Evolutionary conservation across 106 monocot species (phyloP), one percentile per base, ranked within the genome.

Genomic region (Phalaenopsis equestris): DNA sequence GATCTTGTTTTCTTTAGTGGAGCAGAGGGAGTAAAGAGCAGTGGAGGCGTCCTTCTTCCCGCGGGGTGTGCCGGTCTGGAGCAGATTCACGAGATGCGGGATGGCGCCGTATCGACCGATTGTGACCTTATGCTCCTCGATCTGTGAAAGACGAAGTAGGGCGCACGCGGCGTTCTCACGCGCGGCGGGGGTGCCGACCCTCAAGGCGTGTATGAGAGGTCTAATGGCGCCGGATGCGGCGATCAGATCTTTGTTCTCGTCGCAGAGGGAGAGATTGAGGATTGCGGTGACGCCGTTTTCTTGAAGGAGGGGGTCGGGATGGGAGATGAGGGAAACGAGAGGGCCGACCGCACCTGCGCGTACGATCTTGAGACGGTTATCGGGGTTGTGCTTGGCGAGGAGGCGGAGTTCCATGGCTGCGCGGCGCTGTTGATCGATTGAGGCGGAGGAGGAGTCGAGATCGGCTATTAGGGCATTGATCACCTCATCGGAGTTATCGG

Each of bases 31-130:
- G 90, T 86, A 96, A 8, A 96, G 88, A 10, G 94, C 91, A 23
- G 93, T 89, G 8, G 90, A 78, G 5, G 96, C 96, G 85, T 96
- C 96, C 86, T 96, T 94, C 87, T 92, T 90, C 72, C 88, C 96
- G 16, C 93, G 84, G 41, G 81, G 36, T 0, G 80, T 77, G 14
- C 93, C 96, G 56, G 75, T 82, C 79, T 90, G 88, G 38, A 96
- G 82, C 14, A 96, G 84, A 42, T 75, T 12, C 41, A 96, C 87
- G 7, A 96, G 87, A 41, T 82, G 85, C 2, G 88, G 88, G 47
- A 96, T 87, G 70, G 96, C 96, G 38, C 96, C 93, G 18, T 88
- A 89, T 38, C 87, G 83, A 47, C 93, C 96, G 85, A 96, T 93
- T 19, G 85, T 46, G 72, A 79, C 23, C 49, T 86, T 77, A 75